Base-by-base conservation (phyloP, 192 early-diverging fungal species). In the Tieghemiomyces parasiticus region DNA sequence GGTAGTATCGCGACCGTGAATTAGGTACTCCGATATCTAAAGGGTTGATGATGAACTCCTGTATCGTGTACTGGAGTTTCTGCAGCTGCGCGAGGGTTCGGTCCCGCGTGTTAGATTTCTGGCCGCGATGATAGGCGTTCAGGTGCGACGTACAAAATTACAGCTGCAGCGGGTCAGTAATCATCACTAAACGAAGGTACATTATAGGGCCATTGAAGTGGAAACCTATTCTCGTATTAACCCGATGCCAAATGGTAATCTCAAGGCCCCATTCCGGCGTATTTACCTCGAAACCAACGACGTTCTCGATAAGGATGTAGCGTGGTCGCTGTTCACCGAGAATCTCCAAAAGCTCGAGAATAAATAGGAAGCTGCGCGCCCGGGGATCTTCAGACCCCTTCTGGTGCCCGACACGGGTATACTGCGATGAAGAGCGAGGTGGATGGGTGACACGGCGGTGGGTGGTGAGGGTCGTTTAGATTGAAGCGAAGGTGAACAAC, bases 281-380 rank as follows among this genome's bases (percentile, higher is more conserved):
- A 35, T 49, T 20, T 68, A 76, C 76, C 58, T 90, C 88, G 58
- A 91, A 89, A 2, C 87, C 87, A 45, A 83, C 82, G 32, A 91
- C 88, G 68, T 91, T 88, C 65, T 91, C 88, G 25, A 91, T 68
- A 24, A 91, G 66, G 48, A 91, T 63, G 32, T 80, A 84, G 28
- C 62, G 74, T 0, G 87, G 88, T 4, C 67, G 48, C 28, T 72
- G 66, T 46, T 56, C 48, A 45, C 62, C 38, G 52, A 88, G 74
- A 42, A 73, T 74, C 16, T 63, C 71, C 8, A 91, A 61, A 16
- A 87, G 70, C 29, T 83, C 70, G 62, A 89, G 73, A 12, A 91
- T 60, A 38, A 84, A 81, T 12, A 91, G 71, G 61, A 89, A 89
- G 45, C 81, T 83, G 59, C 84, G 83, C 4, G 88, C 75, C 0